These are phyloP conservation scores for Knoxia roxburghii DNA, from an alignment of 257 asterid species.

Conservation along the genomic window DNA sequence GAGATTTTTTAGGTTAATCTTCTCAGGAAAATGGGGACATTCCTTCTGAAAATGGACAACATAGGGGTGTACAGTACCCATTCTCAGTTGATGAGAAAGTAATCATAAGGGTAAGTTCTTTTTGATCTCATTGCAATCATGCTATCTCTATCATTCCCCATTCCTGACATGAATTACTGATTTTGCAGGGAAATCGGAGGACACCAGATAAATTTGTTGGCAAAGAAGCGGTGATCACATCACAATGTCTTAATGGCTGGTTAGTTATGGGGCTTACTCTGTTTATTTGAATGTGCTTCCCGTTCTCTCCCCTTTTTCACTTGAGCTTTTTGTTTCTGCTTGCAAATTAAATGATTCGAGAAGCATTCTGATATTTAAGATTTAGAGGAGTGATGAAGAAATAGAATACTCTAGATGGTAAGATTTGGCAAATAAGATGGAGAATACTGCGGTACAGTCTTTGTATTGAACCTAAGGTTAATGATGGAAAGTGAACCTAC, in stretches of 20 bases:
- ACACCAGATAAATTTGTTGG: conserved; percentile 98
- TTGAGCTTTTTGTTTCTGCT: neutral
- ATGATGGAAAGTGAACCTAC: neutral
- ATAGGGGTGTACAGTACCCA: conserved; percentile 73
- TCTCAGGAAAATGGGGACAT: conserved; percentile 75
- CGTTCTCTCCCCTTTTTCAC: too few species aligned
- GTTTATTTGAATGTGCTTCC: neutral
- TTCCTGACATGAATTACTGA: neutral
- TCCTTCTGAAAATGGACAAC: conserved; percentile 59
- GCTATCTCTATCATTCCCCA: conserved; percentile 4
- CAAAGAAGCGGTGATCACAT: conserved; percentile 89
- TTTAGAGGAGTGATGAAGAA: neutral
- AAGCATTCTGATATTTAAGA: neutral
- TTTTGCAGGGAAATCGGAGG: conserved; percentile 88
- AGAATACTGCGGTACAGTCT: neutral
- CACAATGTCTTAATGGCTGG: conserved; percentile 99
- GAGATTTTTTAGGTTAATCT: conserved; percentile 18
- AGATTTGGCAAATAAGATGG: neutral
- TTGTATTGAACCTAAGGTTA: neutral
- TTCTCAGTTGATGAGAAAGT: conserved; percentile 91
- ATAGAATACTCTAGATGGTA: neutral
- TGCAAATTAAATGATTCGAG: neutral
- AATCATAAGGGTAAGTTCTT: conserved; percentile 60
- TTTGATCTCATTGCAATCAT: neutral
- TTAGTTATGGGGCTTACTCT: conserved; percentile 32